Evolutionary conservation across 2,329 filamentous ascomycete species (phyloP).

Genomic region (Beauveria asiatica): DNA sequence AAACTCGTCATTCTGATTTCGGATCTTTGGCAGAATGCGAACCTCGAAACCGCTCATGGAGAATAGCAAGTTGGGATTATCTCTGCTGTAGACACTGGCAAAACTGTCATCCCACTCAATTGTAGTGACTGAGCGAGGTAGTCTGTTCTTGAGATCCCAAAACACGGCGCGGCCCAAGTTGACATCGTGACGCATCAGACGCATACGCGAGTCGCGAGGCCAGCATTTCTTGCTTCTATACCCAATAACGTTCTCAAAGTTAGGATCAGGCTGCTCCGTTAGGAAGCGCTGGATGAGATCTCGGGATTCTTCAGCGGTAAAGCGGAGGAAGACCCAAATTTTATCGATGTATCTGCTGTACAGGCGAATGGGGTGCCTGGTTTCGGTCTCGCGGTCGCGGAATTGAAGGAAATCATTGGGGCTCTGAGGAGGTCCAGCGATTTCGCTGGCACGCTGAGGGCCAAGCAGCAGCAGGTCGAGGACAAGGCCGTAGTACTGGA

Average conservation of each 20-base stretch:
- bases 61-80: slow-evolving; percentile 94
- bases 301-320: slow-evolving; percentile 85
- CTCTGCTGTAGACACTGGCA: slow-evolving; percentile 92
- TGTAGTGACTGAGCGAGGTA: slow-evolving; percentile 89
- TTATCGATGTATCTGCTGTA: slow-evolving; percentile 97
- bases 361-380: slow-evolving; percentile 88
- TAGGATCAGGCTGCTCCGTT: slow-evolving; percentile 95
- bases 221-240: slow-evolving; percentile 99
- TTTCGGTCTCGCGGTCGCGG: slow-evolving; percentile 85
- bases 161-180: slow-evolving; percentile 96
- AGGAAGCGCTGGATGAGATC: slow-evolving; percentile 96
- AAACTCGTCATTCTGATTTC: slow-evolving; percentile 94
- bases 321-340: slow-evolving; percentile 96
- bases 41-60: slow-evolving; percentile 99
- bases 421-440: slow-evolving; percentile 85
- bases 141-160: slow-evolving; percentile 96
- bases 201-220: slow-evolving; percentile 96
- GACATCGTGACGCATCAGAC: slow-evolving; percentile 96
- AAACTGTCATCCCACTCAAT: slow-evolving; percentile 99
- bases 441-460: slow-evolving; percentile 92
- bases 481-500: slow-evolving; percentile 96
- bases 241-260: slow-evolving; percentile 98
- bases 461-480: slow-evolving; percentile 88
- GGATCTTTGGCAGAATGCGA: slow-evolving; percentile 86
- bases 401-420: slow-evolving; percentile 98